Percentiles rank a stretch among this genome's conserved stretches.
These are phyloP conservation scores for Leptosphaerulina australis DNA, from an alignment of 2,329 filamentous ascomycete genomes.

Conservation along the genomic window DNA sequence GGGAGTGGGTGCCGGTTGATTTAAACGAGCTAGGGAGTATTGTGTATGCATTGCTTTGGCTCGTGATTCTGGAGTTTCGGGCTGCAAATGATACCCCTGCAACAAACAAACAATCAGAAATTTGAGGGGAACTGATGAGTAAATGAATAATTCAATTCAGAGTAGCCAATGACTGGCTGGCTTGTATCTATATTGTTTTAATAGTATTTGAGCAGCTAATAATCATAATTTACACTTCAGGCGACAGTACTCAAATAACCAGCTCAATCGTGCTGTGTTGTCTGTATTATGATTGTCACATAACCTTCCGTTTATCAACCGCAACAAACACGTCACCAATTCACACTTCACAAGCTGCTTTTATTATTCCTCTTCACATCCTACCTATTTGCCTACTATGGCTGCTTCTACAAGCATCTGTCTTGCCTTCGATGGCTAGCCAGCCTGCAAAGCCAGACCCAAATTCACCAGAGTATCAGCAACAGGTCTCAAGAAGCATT, in stretches of 20 bases:
- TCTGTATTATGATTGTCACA: not conserved
- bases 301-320: not conserved
- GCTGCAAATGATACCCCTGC: not conserved
- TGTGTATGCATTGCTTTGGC: slow-evolving; percentile 9
- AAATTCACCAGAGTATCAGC: slow-evolving; percentile 18
- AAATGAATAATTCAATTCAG: too few relatives aligned
- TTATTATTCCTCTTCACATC: not conserved
- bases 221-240: not conserved
- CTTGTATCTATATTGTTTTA: too few relatives aligned
- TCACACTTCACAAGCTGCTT: not conserved
- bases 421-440: not conserved
- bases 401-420: not conserved
- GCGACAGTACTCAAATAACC: not conserved
- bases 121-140: not conserved
- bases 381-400: not conserved
- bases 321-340: not conserved
- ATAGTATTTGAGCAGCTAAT: not conserved
- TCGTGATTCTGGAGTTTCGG: not conserved
- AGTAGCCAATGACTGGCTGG: too few relatives aligned
- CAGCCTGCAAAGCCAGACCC: slow-evolving; percentile 9
- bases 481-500: slow-evolving; percentile 22
- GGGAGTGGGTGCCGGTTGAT: not conserved
- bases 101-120: too few relatives aligned
- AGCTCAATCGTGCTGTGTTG: not conserved
- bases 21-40: not conserved